Evolutionary conservation across 306 rosid genomes (phyloP).

Genomic region (Trifolium repens): DNA sequence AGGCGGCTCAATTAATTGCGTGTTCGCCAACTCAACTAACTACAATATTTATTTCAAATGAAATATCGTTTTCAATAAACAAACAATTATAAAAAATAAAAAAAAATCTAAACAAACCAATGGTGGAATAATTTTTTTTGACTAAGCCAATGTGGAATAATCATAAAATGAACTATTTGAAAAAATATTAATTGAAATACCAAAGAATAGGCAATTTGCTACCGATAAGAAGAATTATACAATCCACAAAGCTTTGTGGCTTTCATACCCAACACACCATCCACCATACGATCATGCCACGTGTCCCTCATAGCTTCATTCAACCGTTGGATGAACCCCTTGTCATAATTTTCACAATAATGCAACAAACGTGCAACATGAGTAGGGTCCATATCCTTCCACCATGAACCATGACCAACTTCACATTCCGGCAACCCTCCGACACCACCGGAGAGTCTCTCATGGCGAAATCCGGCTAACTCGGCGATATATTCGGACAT

Average conservation of each 20-base stretch:
- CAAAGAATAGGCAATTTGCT: neutral
- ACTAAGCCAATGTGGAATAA: too few relatives aligned
- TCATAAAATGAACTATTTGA: neutral
- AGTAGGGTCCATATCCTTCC: constrained; percentile 55
- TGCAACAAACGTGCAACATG: constrained; percentile 50
- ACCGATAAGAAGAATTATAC: constrained; percentile 32
- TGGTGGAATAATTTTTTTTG: neutral
- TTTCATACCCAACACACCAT: constrained; percentile 52
- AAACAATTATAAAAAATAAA: neutral
- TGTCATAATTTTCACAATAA: constrained; percentile 41
- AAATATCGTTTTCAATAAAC: constrained; percentile 5
- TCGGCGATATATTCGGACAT: constrained; percentile 57
- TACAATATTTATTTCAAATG: neutral
- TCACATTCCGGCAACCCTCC: constrained; percentile 35
- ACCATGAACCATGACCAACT: constrained; percentile 48
- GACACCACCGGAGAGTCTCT: neutral
- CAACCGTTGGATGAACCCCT: constrained; percentile 78
- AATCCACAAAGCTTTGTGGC: constrained; percentile 43
- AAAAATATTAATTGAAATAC: neutral
- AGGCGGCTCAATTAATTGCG: neutral
- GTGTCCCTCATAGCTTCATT: constrained; percentile 57
- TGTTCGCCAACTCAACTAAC: neutral
- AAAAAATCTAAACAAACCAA: constrained; percentile 2
- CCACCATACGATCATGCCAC: constrained; percentile 61
- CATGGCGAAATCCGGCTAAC: constrained; percentile 45